Percentiles rank a stretch among this genome's conserved stretches.
Conservation (phyloP, 495 filamentous ascomycete species). For the Penicillium samsonianum region DNA sequence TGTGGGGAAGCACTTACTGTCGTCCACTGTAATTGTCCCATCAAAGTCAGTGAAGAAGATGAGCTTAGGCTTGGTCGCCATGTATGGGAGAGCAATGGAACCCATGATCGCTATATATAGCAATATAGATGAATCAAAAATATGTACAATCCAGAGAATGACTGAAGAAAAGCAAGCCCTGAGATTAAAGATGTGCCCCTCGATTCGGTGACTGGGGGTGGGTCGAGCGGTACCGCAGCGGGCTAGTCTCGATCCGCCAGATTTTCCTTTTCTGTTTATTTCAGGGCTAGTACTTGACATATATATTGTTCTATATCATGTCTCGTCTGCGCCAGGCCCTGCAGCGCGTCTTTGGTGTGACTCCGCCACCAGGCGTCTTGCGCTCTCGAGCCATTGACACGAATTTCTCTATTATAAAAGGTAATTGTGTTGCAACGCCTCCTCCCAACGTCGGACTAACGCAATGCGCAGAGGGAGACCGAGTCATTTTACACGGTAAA, state of each 20-base stretch:
- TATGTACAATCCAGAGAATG: neutral
- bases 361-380: slow-evolving; percentile 16
- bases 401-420: slow-evolving; percentile 44
- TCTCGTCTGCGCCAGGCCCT: slow-evolving; percentile 42
- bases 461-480: slow-evolving; percentile 54
- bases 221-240: slow-evolving; percentile 17
- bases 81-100: slow-evolving; percentile 42
- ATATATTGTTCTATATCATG: slow-evolving; percentile 27
- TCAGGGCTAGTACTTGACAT: neutral
- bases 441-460: slow-evolving; percentile 6
- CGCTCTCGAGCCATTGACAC: slow-evolving; percentile 38
- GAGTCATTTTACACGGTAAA: slow-evolving; percentile 54
- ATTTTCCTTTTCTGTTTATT: slow-evolving; percentile 19
- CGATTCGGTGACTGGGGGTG: slow-evolving; percentile 19
- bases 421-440: slow-evolving; percentile 21
- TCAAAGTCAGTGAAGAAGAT: slow-evolving; percentile 99
- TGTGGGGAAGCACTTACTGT: slow-evolving; percentile 56
- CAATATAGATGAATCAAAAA: slow-evolving; percentile 12
- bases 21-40: slow-evolving; percentile 86
- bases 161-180: slow-evolving; percentile 9
- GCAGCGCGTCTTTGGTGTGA: slow-evolving; percentile 37
- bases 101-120: slow-evolving; percentile 30
- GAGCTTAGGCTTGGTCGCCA: slow-evolving; percentile 71
- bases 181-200: slow-evolving; percentile 17
- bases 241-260: slow-evolving; percentile 17